Evolutionary conservation across 495 filamentous ascomycete genomes (phyloP).

Genomic region (Penicillium subrubescens): DNA sequence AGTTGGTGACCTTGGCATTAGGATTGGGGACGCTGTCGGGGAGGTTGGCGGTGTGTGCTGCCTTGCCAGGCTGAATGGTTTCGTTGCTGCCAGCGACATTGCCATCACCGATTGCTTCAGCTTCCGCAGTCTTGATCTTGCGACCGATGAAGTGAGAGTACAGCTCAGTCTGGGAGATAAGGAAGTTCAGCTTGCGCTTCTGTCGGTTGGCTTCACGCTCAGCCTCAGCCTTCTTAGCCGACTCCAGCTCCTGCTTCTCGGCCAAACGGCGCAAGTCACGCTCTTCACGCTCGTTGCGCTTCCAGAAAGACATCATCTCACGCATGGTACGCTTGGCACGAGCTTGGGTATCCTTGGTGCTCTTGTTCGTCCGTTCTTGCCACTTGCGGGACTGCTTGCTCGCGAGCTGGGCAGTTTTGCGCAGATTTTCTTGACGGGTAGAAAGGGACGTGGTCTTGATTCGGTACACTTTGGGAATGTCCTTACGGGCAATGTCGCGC

Average conservation of each 20-base stretch:
- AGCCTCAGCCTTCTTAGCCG: constrained; percentile 93
- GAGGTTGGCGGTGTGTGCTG: constrained; percentile 55
- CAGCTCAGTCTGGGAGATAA: constrained; percentile 97
- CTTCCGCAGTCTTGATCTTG: constrained; percentile 95
- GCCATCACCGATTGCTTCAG: constrained; percentile 83
- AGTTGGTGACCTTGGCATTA: constrained; percentile 78
- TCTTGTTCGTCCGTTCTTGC: constrained; percentile 98
- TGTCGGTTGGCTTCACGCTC: constrained; percentile 96
- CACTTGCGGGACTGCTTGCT: constrained; percentile 96
- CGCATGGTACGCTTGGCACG: constrained; percentile 97
- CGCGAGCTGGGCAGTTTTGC: constrained; percentile 96
- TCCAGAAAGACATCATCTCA: constrained; percentile 99
- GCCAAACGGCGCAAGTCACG: constrained; percentile 90
- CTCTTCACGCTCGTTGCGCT: constrained; percentile 96
- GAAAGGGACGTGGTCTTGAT: constrained; percentile 79
- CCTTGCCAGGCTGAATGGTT: constrained; percentile 48
- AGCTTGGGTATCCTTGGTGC: constrained; percentile 94
- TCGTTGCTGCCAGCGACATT: constrained; percentile 58
- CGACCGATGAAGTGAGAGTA: constrained; percentile 99
- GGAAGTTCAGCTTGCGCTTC: constrained; percentile 98
- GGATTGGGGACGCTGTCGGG: constrained; percentile 59
- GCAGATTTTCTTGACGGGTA: constrained; percentile 86
- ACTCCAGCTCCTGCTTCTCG: constrained; percentile 95
- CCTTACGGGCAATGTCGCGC: constrained; percentile 90
- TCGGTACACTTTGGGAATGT: constrained; percentile 87